Percentiles rank a stretch among this genome's conserved stretches.
Evolutionary conservation across 345 rosid species (phyloP).

Genomic region (Litchi chinensis): DNA sequence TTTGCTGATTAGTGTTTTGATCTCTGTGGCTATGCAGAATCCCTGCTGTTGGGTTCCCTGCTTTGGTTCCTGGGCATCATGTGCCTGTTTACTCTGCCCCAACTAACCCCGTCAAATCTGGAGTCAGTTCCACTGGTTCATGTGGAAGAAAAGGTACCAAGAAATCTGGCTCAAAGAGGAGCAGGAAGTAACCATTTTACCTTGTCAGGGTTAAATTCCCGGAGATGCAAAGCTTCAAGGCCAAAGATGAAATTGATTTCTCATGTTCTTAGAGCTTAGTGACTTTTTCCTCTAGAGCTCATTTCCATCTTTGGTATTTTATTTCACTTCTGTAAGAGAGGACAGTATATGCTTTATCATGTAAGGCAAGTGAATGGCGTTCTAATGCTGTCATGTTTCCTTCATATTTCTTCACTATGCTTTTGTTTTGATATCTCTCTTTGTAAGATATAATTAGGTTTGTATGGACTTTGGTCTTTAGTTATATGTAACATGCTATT

Average conservation of each 20-base stretch:
- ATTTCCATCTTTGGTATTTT: neutral
- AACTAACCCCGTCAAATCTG: slow-evolving; percentile 34
- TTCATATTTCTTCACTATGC: neutral
- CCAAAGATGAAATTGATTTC: slow-evolving; percentile 50
- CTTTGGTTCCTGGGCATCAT: slow-evolving; percentile 90
- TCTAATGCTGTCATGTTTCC: neutral
- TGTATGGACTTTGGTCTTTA: neutral
- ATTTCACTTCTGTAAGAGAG: neutral
- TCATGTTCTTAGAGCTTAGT: slow-evolving; percentile 17
- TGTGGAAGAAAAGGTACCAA: slow-evolving; percentile 45
- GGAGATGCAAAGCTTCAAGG: slow-evolving; percentile 78
- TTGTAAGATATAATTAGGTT: neutral
- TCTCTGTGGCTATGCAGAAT: slow-evolving; percentile 54
- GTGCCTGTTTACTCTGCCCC: slow-evolving; percentile 61
- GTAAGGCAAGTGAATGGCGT: neutral
- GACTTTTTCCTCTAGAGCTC: neutral
- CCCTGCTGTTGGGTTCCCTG: slow-evolving; percentile 99
- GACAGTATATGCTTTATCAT: neutral
- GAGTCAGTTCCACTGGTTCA: slow-evolving; percentile 36
- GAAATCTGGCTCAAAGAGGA: slow-evolving; percentile 53
- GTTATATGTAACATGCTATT: neutral
- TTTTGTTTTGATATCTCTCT: neutral
- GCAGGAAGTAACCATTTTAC: slow-evolving; percentile 42
- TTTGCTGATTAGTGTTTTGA: slow-evolving; percentile 1
- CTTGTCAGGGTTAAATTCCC: slow-evolving; percentile 17